Conservation (phyloP, 2,329 filamentous ascomycete genomes). For the Botrytis tulipae region DNA sequence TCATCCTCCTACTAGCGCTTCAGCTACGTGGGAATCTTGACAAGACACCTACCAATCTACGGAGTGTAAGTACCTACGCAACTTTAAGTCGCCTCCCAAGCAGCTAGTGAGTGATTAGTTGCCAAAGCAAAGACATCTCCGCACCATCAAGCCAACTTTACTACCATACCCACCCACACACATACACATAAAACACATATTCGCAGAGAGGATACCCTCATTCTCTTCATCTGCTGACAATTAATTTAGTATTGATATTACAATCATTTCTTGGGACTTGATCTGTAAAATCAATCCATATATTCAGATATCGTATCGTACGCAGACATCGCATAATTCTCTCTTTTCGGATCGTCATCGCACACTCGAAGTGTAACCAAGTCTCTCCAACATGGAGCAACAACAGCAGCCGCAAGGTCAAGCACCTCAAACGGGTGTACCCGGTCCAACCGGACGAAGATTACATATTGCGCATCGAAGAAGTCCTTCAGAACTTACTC, state of each 20-base stretch:
- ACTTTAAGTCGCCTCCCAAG: conserved; percentile 7
- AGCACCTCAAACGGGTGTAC: conserved; percentile 52
- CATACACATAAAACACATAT: neutral
- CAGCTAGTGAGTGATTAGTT: neutral
- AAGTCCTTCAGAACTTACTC: conserved; percentile 95
- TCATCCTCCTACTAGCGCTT: neutral
- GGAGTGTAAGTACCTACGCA: neutral
- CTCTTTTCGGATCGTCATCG: conserved; percentile 19
- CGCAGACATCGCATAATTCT: neutral
- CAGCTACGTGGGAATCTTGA: neutral
- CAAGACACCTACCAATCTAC: neutral
- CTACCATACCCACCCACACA: neutral
- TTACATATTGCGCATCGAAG: conserved; percentile 96
- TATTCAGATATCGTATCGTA: neutral
- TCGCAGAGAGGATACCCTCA: conserved; percentile 17
- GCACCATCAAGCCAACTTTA: conserved; percentile 5
- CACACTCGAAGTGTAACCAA: conserved; percentile 49
- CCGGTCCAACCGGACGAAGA: conserved; percentile 79
- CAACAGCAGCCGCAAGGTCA: conserved; percentile 34
- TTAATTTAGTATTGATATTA: neutral
- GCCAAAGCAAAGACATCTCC: conserved; percentile 1
- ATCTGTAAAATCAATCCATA: neutral
- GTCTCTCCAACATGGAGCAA: conserved; percentile 44
- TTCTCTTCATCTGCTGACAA: conserved; percentile 37
- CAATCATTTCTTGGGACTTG: conserved; percentile 3